phyloP scores from a whole-genome alignment of 2,329 filamentous ascomycete species.

The Cylindrodendrum hubeiense region DNA sequence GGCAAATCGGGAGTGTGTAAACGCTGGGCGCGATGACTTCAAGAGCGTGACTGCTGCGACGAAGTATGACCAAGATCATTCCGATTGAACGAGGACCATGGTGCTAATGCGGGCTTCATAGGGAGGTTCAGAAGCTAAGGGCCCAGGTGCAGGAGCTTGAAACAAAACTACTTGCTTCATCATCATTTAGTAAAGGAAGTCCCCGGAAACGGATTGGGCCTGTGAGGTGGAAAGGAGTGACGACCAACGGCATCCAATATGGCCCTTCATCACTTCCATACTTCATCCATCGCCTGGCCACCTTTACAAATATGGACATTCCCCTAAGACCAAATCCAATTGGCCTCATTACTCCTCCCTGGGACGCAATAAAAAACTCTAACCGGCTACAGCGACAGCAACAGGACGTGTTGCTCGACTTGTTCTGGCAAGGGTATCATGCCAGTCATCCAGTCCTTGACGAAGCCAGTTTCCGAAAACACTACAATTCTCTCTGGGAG shows the following conservation, averaged over 20 bases:
- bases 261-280: conserved; percentile 40
- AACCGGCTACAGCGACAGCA: conserved; percentile 51
- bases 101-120: conserved; percentile 18
- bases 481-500: conserved; percentile 41
- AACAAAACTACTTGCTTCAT: conserved; percentile 21
- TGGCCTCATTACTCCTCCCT: background rate
- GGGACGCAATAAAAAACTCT: conserved; percentile 4
- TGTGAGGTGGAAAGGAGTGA: conserved; percentile 28
- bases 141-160: conserved; percentile 39
- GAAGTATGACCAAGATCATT: conserved; percentile 17
- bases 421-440: conserved; percentile 63
- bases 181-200: background rate
- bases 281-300: conserved; percentile 37
- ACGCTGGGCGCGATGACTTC: conserved; percentile 39
- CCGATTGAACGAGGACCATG: no score
- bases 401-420: conserved; percentile 60
- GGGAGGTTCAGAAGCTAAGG: conserved; percentile 41
- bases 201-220: background rate
- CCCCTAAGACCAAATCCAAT: background rate
- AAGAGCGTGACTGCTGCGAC: conserved; percentile 43
- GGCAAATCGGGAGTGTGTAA: conserved; percentile 40
- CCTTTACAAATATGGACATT: conserved; percentile 27
- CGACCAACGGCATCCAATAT: conserved; percentile 28
- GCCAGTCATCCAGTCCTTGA: conserved; percentile 52
- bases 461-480: conserved; percentile 37